Conservation (phyloP, 1,139 yeast genomes). For the Candida freyschussii region DNA sequence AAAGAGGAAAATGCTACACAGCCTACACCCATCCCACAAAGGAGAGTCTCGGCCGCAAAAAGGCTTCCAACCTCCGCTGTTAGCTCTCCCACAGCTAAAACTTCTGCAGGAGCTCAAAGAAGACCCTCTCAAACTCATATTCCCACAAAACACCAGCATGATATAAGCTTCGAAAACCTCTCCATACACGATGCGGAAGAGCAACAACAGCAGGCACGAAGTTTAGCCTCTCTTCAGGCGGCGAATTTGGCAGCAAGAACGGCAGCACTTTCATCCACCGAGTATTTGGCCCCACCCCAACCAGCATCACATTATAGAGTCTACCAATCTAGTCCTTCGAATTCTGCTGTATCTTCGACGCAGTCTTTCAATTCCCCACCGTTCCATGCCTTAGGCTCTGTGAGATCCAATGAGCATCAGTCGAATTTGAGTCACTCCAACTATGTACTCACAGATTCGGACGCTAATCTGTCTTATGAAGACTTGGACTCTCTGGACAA, state of each 20-base stretch:
- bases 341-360: conserved; percentile 13
- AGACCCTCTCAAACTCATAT: conserved; percentile 4
- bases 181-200: conserved; percentile 4
- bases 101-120: neutral
- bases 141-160: conserved; percentile 4
- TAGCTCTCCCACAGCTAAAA: too few relatives aligned
- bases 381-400: conserved; percentile 14
- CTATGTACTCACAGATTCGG: conserved; percentile 8
- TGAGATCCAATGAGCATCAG: conserved; percentile 5
- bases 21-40: conserved; percentile 6
- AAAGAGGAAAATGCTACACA: neutral
- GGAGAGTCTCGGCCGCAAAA: neutral
- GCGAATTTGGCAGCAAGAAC: conserved; percentile 15
- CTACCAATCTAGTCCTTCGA: conserved; percentile 18
- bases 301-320: conserved; percentile 6
- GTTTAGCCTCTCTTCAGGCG: conserved; percentile 8
- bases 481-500: conserved; percentile 6
- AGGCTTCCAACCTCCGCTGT: too few relatives aligned
- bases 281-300: conserved; percentile 17
- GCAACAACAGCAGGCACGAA: neutral
- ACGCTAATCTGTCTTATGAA: conserved; percentile 4
- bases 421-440: conserved; percentile 4
- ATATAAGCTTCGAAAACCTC: conserved; percentile 8
- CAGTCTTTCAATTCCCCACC: conserved; percentile 20
- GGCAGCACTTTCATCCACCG: conserved; percentile 12